phyloP scores from a whole-genome alignment of 768 basidiomycete species.

The Galerina marginata region DNA sequence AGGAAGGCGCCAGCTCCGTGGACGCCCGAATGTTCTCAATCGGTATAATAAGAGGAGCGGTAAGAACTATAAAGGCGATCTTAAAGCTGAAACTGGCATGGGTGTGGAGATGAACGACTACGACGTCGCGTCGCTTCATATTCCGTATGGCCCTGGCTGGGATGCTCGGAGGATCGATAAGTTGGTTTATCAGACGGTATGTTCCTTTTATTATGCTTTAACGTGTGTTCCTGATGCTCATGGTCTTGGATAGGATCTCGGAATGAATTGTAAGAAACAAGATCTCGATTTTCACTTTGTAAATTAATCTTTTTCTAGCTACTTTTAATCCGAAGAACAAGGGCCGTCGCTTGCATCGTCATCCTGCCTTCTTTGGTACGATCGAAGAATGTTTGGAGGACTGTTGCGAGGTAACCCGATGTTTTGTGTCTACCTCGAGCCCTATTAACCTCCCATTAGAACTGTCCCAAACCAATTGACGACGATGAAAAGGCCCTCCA shows the following conservation, averaged over 20 bases:
- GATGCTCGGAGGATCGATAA: constrained; percentile 61
- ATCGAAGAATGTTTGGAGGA: constrained; percentile 62
- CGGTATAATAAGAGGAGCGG: constrained; percentile 36
- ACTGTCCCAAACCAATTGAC: constrained; percentile 59
- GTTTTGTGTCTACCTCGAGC: neutral
- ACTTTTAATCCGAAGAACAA: constrained; percentile 71
- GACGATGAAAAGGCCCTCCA: constrained; percentile 60
- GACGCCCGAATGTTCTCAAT: constrained; percentile 43
- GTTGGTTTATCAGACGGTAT: constrained; percentile 49
- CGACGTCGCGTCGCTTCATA: constrained; percentile 58
- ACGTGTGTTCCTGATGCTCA: neutral
- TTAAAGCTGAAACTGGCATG: constrained; percentile 49
- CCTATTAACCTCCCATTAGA: constrained; percentile 30
- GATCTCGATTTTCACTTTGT: neutral
- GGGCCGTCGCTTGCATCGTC: constrained; percentile 61
- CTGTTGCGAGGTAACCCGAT: constrained; percentile 58
- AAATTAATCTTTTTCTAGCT: constrained; percentile 36
- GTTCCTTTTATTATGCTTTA: constrained; percentile 10
- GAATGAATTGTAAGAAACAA: constrained; percentile 55
- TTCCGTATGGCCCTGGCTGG: constrained; percentile 70
- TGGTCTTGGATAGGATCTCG: constrained; percentile 47
- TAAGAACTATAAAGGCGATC: constrained; percentile 57
- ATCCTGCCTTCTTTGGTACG: constrained; percentile 67
- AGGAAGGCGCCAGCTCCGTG: constrained; percentile 54
- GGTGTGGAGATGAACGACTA: constrained; percentile 64